Evolutionary conservation across 129 eudicot genomes (phyloP).

Genomic region (Flaveria brownii): DNA sequence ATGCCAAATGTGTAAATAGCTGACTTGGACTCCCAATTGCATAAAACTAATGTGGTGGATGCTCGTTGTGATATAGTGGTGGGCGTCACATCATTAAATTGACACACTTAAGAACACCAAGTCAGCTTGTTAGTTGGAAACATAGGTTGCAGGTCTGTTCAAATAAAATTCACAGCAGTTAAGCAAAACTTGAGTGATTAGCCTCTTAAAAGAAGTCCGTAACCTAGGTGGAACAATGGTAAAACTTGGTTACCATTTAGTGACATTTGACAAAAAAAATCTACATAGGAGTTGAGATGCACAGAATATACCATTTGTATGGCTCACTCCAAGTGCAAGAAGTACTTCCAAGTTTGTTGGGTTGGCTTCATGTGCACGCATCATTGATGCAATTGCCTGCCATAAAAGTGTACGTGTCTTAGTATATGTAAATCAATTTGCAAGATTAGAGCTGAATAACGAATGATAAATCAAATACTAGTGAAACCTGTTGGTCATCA

Average conservation of each 20-base stretch:
- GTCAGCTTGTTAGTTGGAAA: background rate
- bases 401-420: background rate
- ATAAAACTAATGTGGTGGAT: background rate
- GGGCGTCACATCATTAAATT: background rate
- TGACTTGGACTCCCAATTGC: background rate
- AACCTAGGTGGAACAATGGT: background rate
- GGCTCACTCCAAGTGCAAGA: constrained; percentile 98
- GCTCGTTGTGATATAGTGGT: background rate
- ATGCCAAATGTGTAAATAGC: background rate
- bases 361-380: constrained; percentile 90
- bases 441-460: background rate
- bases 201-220: background rate
- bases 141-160: background rate
- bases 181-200: constrained; percentile 1
- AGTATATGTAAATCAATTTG: background rate
- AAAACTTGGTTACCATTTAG: background rate
- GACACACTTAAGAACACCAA: background rate
- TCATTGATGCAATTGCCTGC: constrained; percentile 95
- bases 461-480: background rate
- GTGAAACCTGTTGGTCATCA: constrained; percentile 86
- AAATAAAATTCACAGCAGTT: background rate
- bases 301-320: constrained; percentile 68
- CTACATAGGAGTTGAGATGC: background rate
- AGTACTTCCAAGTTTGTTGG: constrained; percentile 93
- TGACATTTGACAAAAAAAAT: background rate